phyloP scores from a whole-genome alignment of 306 rosid genomes.

The Pueraria montana region DNA sequence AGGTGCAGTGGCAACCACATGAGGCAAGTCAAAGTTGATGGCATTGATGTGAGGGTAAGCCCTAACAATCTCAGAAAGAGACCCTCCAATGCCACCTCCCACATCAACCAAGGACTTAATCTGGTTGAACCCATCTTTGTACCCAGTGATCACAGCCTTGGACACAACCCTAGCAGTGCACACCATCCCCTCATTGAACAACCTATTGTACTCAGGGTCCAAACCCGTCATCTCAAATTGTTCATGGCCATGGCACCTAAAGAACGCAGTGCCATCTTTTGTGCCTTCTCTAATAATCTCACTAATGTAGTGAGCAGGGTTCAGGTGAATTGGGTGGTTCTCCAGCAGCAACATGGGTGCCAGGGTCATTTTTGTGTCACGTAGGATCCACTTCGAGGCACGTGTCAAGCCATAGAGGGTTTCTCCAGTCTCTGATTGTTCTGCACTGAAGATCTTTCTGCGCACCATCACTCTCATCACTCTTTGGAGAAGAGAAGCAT shows the following conservation, averaged over 20 bases:
- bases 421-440: conserved; percentile 41
- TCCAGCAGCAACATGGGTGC: conserved; percentile 55
- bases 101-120: conserved; percentile 58
- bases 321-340: conserved; percentile 56
- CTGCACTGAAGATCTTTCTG: conserved; percentile 53
- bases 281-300: conserved; percentile 52
- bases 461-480: conserved; percentile 59
- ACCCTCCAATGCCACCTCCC: conserved; percentile 63
- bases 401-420: conserved; percentile 51
- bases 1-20: conserved; percentile 57
- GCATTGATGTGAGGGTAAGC: conserved; percentile 59
- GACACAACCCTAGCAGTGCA: conserved; percentile 53
- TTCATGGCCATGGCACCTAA: conserved; percentile 59
- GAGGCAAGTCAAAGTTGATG: conserved; percentile 62
- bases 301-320: conserved; percentile 47
- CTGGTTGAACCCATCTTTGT: conserved; percentile 55
- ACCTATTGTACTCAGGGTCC: conserved; percentile 48
- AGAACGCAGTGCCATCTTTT: conserved; percentile 55
- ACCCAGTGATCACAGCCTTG: conserved; percentile 53
- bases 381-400: conserved; percentile 55
- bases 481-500: conserved; percentile 36
- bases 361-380: conserved; percentile 54
- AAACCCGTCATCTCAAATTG: conserved; percentile 55
- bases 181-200: conserved; percentile 59
- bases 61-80: conserved; percentile 58